Evolutionary conservation across 2,329 filamentous ascomycete genomes (phyloP), one percentile per base, ranked within the genome.

Genomic region (Myriangium duriaei): DNA sequence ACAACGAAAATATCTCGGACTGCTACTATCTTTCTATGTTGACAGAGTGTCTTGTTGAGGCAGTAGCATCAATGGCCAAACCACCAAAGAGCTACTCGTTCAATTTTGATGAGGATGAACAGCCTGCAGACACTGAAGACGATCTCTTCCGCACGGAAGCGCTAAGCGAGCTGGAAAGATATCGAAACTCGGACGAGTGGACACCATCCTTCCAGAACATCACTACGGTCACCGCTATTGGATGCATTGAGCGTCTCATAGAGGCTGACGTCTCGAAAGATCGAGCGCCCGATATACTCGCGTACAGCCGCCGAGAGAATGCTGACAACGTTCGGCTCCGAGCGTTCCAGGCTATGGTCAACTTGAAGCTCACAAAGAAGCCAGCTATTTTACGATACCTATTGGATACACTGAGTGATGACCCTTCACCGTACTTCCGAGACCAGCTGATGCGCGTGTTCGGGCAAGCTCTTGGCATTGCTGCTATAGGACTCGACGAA

Each of bases 11-110:
- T 34, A 92, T 76, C 53, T 94, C 87, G 4, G 92, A 98, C 51
- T 80, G 87, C 45, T 78, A 83, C 51, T 98, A 95, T 54, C 75
- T 98, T 38, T 77, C 85, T 5, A 81, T 72, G 14, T 68, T 98
- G 15, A 81, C 98, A 64, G 63, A 58, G 26, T 73, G 72, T 28
- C 57, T 81, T 4, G 67, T 72, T 4, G 64, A 74, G 44, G 68
- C 71, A 7, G 60, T 70, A 1, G 50, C 51, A 24, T 53, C 49
- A 42, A 56, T 51, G 39, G 51, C 3, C 44, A 54, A 50, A 34
- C 47, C 47, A 11, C 40, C 45, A 11, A 40, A 44, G 17, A 40
- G 32, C 14, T 59, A 52, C 34, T 42, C 41, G 12, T 50, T 58
- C 40, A 56, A 62, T 18, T 58, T 67, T 32, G 50, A 67, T 40